These are phyloP conservation scores for Penicillium sp. DNA, from an alignment of 2,329 filamentous ascomycete species.

Conservation along the genomic window DNA sequence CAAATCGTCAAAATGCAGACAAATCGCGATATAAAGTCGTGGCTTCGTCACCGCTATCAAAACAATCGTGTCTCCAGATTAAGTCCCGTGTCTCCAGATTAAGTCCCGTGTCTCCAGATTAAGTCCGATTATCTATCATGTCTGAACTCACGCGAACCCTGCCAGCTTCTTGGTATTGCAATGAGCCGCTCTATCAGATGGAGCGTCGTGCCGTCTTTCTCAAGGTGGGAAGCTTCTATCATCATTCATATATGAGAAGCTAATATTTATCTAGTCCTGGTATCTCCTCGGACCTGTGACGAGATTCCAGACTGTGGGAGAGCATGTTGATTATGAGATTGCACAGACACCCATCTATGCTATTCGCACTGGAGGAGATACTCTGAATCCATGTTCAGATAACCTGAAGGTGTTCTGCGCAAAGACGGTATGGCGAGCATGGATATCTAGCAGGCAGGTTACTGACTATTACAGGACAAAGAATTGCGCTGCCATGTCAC, in stretches of 20 bases:
- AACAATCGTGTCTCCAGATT: not conserved
- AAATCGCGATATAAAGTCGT: slow-evolving; percentile 6
- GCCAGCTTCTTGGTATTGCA: slow-evolving; percentile 57
- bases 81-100: too few species aligned
- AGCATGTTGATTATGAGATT: slow-evolving; percentile 52
- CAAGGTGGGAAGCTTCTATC: slow-evolving; percentile 35
- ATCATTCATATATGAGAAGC: not conserved
- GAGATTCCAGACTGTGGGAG: slow-evolving; percentile 44
- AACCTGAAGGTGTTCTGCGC: slow-evolving; percentile 43
- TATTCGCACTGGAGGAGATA: slow-evolving; percentile 35
- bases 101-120: not conserved
- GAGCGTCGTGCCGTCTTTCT: slow-evolving; percentile 52
- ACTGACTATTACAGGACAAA: slow-evolving; percentile 10
- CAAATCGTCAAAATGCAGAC: not conserved
- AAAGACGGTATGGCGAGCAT: slow-evolving; percentile 29
- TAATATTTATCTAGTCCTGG: slow-evolving; percentile 46
- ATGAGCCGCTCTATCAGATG: slow-evolving; percentile 50
- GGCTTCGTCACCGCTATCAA: not conserved
- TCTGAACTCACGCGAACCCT: slow-evolving; percentile 42
- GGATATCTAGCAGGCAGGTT: not conserved
- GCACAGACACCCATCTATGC: slow-evolving; percentile 48
- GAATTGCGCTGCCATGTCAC: slow-evolving; percentile 45
- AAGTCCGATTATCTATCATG: slow-evolving; percentile 23
- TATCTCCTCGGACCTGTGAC: slow-evolving; percentile 56
- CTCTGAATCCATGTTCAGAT: slow-evolving; percentile 27